Percentiles rank a stretch among this genome's conserved stretches.
These are phyloP conservation scores for Venturia nashicola DNA, from an alignment of 2,329 filamentous ascomycete species.

Conservation along the genomic window DNA sequence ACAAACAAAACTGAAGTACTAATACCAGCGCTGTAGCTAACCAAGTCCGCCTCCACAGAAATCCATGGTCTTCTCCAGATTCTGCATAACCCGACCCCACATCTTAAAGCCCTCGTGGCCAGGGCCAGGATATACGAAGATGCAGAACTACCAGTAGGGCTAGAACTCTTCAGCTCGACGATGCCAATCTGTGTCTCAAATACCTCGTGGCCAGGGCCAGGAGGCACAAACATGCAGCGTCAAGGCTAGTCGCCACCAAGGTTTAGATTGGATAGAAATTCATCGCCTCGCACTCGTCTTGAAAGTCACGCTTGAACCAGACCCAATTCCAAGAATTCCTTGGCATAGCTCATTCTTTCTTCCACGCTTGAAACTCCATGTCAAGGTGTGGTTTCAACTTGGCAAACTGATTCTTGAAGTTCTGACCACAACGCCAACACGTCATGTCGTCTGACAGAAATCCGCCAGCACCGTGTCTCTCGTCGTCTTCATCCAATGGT, in stretches of 20 bases:
- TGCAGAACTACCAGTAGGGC: not conserved
- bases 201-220: too few relatives aligned
- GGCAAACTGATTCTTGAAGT: slow-evolving; percentile 64
- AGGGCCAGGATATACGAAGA: not conserved
- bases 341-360: slow-evolving; percentile 34
- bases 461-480: slow-evolving; percentile 21
- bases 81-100: not conserved
- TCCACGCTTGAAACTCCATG: slow-evolving; percentile 67
- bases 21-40: not conserved
- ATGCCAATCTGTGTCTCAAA: too few relatives aligned
- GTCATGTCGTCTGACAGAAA: slow-evolving; percentile 55
- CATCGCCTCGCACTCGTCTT: too few relatives aligned
- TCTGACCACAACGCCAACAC: slow-evolving; percentile 74
- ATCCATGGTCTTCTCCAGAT: not conserved
- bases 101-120: not conserved
- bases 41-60: not conserved
- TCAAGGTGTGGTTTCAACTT: slow-evolving; percentile 64
- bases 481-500: slow-evolving; percentile 50
- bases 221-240: too few relatives aligned
- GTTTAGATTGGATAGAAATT: not conserved
- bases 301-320: too few relatives aligned
- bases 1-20: too few relatives aligned
- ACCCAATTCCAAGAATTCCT: too few relatives aligned
- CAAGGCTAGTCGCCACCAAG: not conserved
- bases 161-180: not conserved